Evolutionary conservation across 345 rosid genomes (phyloP).

Genomic region (Noccaea caerulescens): DNA sequence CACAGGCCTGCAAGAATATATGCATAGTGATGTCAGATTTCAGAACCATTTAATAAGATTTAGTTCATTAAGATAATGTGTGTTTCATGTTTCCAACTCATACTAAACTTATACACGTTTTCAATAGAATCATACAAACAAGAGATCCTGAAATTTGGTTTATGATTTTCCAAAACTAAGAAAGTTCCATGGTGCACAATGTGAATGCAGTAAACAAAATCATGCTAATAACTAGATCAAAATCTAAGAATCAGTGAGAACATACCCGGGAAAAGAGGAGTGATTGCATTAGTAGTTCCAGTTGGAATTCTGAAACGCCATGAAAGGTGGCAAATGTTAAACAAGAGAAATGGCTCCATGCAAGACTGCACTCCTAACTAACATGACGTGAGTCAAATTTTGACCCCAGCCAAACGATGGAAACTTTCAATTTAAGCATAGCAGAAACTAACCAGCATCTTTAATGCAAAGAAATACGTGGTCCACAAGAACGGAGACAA

Average conservation of each 20-base stretch:
- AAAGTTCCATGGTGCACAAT: slow-evolving; percentile 22
- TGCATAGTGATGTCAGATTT: slow-evolving; percentile 25
- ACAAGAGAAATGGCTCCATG: slow-evolving; percentile 22
- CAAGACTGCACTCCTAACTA: slow-evolving; percentile 13
- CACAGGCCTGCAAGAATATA: slow-evolving; percentile 75
- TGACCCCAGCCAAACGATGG: slow-evolving; percentile 4
- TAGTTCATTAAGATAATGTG: slow-evolving; percentile 22
- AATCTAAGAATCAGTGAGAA: slow-evolving; percentile 33
- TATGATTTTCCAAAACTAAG: slow-evolving; percentile 14
- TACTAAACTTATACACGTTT: slow-evolving; percentile 1
- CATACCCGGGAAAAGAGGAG: slow-evolving; percentile 92
- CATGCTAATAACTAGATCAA: slow-evolving; percentile 26
- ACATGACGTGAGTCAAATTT: slow-evolving; percentile 19
- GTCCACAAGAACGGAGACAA: slow-evolving; percentile 90
- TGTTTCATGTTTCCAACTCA: slow-evolving; percentile 22
- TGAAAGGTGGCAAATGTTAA: slow-evolving; percentile 23
- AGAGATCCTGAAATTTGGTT: slow-evolving; percentile 6
- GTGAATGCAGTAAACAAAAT: slow-evolving; percentile 30
- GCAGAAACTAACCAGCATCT: slow-evolving; percentile 78
- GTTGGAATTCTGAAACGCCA: slow-evolving; percentile 82
- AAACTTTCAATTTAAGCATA: slow-evolving; percentile 5
- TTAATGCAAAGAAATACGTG: slow-evolving; percentile 94
- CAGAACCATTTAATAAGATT: slow-evolving; percentile 18
- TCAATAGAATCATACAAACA: background rate
- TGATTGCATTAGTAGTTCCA: slow-evolving; percentile 94